These are phyloP conservation scores for Fusarium sp. DNA, from an alignment of 2,329 filamentous ascomycete genomes.

Conservation along the genomic window DNA sequence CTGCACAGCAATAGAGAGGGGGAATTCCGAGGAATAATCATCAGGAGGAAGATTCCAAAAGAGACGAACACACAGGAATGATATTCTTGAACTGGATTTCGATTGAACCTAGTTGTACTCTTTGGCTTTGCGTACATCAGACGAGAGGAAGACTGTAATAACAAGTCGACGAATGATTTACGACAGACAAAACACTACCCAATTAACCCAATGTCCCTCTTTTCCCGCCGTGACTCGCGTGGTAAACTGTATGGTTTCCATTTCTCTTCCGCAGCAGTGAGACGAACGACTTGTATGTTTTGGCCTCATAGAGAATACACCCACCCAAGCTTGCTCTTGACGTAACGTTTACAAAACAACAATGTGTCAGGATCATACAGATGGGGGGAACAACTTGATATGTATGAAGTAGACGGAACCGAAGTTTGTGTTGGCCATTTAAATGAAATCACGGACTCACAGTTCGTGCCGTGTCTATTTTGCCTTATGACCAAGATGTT, in stretches of 20 bases:
- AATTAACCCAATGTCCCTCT: not conserved
- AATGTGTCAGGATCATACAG: not conserved
- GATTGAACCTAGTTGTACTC: conserved; percentile 15
- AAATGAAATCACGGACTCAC: not conserved
- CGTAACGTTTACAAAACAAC: not conserved
- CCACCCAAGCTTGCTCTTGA: not conserved
- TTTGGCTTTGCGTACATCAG: conserved; percentile 37
- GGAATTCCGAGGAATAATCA: not conserved
- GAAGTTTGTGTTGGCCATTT: conserved; percentile 28
- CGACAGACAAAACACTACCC: conserved; percentile 47
- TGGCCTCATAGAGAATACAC: not conserved
- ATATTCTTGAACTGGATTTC: conserved; percentile 28
- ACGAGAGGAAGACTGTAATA: conserved; percentile 28
- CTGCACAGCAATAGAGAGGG: conserved; percentile 21
- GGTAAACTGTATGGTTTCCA: not conserved
- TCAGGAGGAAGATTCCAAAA: not conserved
- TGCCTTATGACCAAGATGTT: conserved; percentile 21
- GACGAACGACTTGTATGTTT: not conserved
- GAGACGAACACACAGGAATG: conserved; percentile 11
- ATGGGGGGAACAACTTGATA: not conserved
- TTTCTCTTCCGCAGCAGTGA: not conserved
- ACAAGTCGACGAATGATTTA: conserved; percentile 39
- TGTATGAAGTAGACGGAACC: not conserved
- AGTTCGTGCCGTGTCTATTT: conserved; percentile 2
- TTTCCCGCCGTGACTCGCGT: not conserved